A percentile compares a stretch with the other conserved stretches of the same genome.
Evolutionary conservation across 495 filamentous ascomycete species (phyloP).

Genomic region (Recurvomyces mirabilis): DNA sequence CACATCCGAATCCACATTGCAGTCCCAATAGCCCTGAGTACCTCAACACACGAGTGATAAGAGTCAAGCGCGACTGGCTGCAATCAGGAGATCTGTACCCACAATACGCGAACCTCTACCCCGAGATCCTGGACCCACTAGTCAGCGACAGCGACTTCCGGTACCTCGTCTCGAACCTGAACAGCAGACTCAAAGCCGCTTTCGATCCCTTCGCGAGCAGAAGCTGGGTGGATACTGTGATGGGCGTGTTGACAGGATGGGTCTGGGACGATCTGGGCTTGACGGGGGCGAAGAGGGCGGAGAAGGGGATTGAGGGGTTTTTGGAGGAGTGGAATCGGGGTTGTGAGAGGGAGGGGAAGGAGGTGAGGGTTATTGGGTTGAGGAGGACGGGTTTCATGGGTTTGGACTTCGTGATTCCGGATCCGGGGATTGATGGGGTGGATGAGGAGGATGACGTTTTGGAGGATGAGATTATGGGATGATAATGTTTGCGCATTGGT

Average conservation of each 20-base stretch:
- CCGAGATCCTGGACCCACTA: constrained; percentile 82
- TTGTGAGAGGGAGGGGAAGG: constrained; percentile 8
- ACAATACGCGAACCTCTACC: constrained; percentile 85
- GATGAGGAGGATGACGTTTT: background rate
- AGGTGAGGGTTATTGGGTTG: constrained; percentile 16
- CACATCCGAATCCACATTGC: constrained; percentile 87
- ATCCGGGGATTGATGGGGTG: constrained; percentile 22
- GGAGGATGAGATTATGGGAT: background rate
- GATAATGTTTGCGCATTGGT: background rate
- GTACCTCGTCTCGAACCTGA: constrained; percentile 16
- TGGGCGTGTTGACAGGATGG: constrained; percentile 59
- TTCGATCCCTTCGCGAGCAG: constrained; percentile 15
- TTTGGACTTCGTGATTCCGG: constrained; percentile 24
- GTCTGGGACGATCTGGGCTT: constrained; percentile 83
- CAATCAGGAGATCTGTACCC: constrained; percentile 81
- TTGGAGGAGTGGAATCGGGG: constrained; percentile 19
- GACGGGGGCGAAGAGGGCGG: constrained; percentile 13
- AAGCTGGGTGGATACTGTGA: constrained; percentile 15
- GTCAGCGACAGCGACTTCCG: constrained; percentile 52
- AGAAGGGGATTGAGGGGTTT: constrained; percentile 12
- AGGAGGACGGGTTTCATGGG: constrained; percentile 19
- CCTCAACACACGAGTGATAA: constrained; percentile 73
- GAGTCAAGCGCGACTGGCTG: constrained; percentile 85
- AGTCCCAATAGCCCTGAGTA: constrained; percentile 63
- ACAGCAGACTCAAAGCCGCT: constrained; percentile 12